A percentile compares a stretch with the other conserved stretches of the same genome.
These are phyloP conservation scores for Capillidium rhysosporum DNA, from an alignment of 371 early-diverging fungal genomes.

Conservation along the genomic window DNA sequence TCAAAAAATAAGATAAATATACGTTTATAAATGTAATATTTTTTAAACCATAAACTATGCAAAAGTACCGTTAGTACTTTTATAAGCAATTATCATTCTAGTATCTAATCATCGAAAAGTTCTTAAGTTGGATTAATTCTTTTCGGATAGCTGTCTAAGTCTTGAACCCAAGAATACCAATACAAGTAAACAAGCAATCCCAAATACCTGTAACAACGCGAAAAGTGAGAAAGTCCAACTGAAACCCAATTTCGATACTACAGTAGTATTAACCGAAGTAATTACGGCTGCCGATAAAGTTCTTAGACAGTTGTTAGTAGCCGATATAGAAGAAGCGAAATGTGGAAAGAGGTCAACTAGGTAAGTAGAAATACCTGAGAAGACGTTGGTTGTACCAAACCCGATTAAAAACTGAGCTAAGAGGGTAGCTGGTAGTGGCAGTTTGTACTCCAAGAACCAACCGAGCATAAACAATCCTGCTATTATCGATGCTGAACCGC, in stretches of 20 bases:
- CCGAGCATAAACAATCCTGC: constrained; percentile 20
- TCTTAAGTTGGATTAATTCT: not conserved
- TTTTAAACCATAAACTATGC: no score
- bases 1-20: no score
- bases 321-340: not conserved
- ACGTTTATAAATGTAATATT: no score
- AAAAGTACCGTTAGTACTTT: no score
- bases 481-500: constrained; percentile 15
- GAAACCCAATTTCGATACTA: not conserved
- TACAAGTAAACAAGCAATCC: not conserved
- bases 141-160: not conserved
- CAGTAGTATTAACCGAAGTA: not conserved
- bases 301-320: not conserved
- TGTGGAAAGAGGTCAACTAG: constrained; percentile 6
- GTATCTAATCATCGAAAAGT: no score
- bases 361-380: not conserved
- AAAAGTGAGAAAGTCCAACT: not conserved
- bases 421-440: constrained; percentile 6
- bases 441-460: constrained; percentile 15
- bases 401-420: not conserved
- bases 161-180: not conserved
- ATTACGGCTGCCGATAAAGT: not conserved
- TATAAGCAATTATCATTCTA: no score
- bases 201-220: not conserved
- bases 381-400: not conserved